Conservation (phyloP, 345 rosid genomes). For the Brassica juncea region DNA sequence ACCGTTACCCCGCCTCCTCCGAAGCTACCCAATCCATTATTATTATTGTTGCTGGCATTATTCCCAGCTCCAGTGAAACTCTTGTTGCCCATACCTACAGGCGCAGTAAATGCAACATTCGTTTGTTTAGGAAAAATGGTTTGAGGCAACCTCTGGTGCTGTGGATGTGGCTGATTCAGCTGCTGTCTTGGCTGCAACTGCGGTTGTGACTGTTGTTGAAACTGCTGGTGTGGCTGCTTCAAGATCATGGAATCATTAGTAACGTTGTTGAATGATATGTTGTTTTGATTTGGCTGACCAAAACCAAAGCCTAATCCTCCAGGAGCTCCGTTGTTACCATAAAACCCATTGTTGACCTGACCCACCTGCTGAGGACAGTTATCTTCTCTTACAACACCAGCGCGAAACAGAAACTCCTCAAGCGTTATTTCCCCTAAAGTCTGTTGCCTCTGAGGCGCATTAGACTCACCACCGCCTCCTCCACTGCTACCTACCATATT, state of each 20-base stretch:
- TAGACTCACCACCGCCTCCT: conserved; percentile 44
- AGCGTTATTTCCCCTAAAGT: conserved; percentile 80
- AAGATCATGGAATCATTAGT: conserved; percentile 39
- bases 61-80: conserved; percentile 44
- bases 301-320: conserved; percentile 51
- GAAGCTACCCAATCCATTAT: conserved; percentile 46
- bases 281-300: conserved; percentile 61
- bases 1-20: conserved; percentile 53
- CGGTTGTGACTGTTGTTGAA: conserved; percentile 19
- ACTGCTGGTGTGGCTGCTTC: conserved; percentile 24
- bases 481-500: conserved; percentile 43
- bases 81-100: too few species aligned
- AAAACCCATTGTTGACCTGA: conserved; percentile 41
- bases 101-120: conserved; percentile 44
- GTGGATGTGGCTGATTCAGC: conserved; percentile 21
- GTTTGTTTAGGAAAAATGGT: conserved; percentile 66
- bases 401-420: conserved; percentile 85
- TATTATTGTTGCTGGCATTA: conserved; percentile 46
- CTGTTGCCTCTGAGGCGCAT: conserved; percentile 50
- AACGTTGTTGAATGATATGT: conserved; percentile 45
- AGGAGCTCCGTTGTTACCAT: conserved; percentile 42
- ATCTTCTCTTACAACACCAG: conserved; percentile 89
- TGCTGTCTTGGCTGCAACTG: conserved; percentile 35
- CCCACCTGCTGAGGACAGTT: conserved; percentile 40
- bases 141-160: conserved; percentile 36